Base-by-base conservation (phyloP, 2,329 filamentous ascomycete species). In the Penicillium sp. region DNA sequence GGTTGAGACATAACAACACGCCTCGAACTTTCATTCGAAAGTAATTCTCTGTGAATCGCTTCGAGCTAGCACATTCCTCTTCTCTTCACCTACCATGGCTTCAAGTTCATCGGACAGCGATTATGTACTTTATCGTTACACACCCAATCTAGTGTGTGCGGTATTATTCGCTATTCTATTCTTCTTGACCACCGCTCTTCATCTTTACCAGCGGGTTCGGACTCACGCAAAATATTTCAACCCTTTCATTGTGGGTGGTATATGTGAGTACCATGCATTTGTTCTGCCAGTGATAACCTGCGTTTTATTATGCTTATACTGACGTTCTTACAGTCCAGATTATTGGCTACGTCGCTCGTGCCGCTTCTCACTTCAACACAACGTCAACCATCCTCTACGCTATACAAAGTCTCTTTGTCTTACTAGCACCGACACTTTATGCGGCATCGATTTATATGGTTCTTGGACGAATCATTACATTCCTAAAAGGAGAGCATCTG, bases 401-500 rank as follows among this genome's bases (percentile, higher is more conserved):
- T 51, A 69, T 78, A 41, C 75, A 79, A 52, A 63, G 62, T 4
- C 54, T 79, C 23, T 68, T 80, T 54, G 69, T 79, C 29, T 68
- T 80, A 8, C 64, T 81, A 7, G 78, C 76, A 0, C 78, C 78
- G 0, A 73, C 74, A 2, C 72, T 80, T 32, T 75, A 78, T 49
- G 78, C 78, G 7, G 78, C 78, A 12, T 74, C 73, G 0, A 76
- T 79, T 55, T 80, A 81, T 55, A 80, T 79, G 65, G 65, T 71
- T 7, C 73, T 80, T 34, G 74, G 71, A 29, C 71, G 78, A 10
- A 73, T 80, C 12, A 72, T 78, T 10, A 61, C 65, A 5, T 58
- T 70, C 33, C 61, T 74, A 3, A 63, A 76, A 3, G 72, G 67
- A 20, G 76, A 78, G 42, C 62, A 70, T 9, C 66, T 67, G 2